phyloP scores from a whole-genome alignment of 345 rosid genomes.

The Viola odorata region DNA sequence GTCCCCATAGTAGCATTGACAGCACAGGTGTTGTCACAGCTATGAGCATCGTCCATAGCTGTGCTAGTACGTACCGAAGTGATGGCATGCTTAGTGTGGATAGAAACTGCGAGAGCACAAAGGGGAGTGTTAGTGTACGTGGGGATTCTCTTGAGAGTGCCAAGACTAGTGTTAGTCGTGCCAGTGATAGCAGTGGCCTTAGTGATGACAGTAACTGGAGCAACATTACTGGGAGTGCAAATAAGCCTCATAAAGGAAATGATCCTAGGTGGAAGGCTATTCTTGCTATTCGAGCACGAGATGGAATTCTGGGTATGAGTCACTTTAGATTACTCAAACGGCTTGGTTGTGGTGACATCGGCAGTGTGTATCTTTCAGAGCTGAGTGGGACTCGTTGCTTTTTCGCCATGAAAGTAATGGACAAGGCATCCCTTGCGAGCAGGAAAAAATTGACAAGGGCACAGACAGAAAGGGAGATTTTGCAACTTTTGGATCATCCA shows the following conservation, averaged over 20 bases:
- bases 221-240: conserved; percentile 73
- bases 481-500: conserved; percentile 94
- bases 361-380: conserved; percentile 96
- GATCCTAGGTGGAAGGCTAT: conserved; percentile 99
- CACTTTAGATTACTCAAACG: conserved; percentile 86
- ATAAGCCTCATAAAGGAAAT: conserved; percentile 97
- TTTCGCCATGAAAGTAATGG: conserved; percentile 99
- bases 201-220: conserved; percentile 99
- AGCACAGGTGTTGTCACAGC: conserved; percentile 64
- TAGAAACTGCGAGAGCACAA: conserved; percentile 56
- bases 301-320: conserved; percentile 89
- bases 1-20: conserved; percentile 83
- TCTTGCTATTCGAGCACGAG: conserved; percentile 70
- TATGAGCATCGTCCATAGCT: conserved; percentile 80
- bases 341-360: conserved; percentile 98
- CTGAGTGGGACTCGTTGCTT: conserved; percentile 79
- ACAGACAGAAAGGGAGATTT: conserved; percentile 95
- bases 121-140: conserved; percentile 48
- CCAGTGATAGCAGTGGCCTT: conserved; percentile 78
- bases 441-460: conserved; percentile 92
- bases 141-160: conserved; percentile 84
- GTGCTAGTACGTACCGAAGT: conserved; percentile 34
- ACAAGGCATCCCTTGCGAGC: conserved; percentile 91
- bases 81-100: conserved; percentile 61
- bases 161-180: conserved; percentile 76